These are phyloP conservation scores for Neospora caninum DNA, from an alignment of 169 alveolate species.

Conservation along the genomic window DNA sequence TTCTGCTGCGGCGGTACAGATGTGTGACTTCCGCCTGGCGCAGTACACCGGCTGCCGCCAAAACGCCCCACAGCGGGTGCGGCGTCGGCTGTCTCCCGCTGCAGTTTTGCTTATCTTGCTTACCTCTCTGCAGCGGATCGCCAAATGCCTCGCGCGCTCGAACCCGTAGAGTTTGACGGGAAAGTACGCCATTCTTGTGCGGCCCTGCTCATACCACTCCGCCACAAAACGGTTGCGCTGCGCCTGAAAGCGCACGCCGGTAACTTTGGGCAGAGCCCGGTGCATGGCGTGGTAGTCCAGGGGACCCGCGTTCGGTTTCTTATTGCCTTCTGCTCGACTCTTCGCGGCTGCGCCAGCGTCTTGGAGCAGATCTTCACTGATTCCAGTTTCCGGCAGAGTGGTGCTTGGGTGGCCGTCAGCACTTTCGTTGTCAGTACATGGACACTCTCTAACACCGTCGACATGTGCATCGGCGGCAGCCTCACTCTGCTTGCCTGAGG, in stretches of 20 bases:
- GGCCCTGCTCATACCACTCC: constrained; percentile 51
- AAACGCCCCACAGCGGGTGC: no score
- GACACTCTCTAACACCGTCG: background rate
- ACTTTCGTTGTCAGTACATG: background rate
- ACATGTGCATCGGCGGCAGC: background rate
- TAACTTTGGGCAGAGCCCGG: constrained; percentile 37
- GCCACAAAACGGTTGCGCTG: constrained; percentile 52
- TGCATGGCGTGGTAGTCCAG: constrained; percentile 20
- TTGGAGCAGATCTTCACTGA: background rate
- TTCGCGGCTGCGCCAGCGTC: background rate
- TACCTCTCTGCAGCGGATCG: constrained; percentile 36
- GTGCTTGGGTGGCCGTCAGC: background rate
- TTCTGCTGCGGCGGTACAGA: no score
- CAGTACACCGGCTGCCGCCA: no score
- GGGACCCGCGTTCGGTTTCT: background rate
- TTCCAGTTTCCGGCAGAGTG: background rate
- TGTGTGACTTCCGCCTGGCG: no score
- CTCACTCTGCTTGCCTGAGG: background rate
- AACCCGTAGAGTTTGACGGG: constrained; percentile 44
- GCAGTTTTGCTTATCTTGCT: background rate
- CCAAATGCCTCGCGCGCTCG: constrained; percentile 44
- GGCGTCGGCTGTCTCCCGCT: no score
- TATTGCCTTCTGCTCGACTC: background rate
- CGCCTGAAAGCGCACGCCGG: constrained; percentile 44
- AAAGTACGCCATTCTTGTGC: constrained; percentile 45